These are phyloP conservation scores for Cystobasidium sp. DNA, from an alignment of 1,284 basidiomycete genomes.

Conservation along the genomic window DNA sequence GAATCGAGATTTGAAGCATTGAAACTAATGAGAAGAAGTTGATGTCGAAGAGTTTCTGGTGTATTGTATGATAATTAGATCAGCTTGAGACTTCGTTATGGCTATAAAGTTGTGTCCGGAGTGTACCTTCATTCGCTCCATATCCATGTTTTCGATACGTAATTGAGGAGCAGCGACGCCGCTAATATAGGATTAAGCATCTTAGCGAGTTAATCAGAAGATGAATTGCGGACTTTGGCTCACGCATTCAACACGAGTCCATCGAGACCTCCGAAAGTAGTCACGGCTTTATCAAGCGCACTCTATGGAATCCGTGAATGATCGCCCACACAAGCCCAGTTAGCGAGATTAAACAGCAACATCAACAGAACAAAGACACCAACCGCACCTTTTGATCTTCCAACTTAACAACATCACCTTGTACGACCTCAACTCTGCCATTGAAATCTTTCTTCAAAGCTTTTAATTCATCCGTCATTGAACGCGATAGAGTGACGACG, in stretches of 20 bases:
- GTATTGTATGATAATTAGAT: background rate
- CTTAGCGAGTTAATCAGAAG: background rate
- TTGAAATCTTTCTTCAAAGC: conserved; percentile 61
- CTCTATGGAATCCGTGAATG: conserved; percentile 59
- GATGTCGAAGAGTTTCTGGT: conserved; percentile 65
- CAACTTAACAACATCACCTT: conserved; percentile 67
- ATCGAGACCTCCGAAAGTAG: conserved; percentile 68
- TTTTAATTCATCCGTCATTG: conserved; percentile 67
- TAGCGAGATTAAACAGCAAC: no score
- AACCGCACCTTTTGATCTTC: conserved; percentile 59
- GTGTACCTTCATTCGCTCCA: conserved; percentile 45
- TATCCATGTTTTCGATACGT: conserved; percentile 39
- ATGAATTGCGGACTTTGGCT: background rate
- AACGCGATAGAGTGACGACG: conserved; percentile 77
- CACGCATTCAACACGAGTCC: conserved; percentile 69
- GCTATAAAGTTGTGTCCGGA: background rate
- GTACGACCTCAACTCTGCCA: conserved; percentile 49
- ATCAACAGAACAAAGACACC: no score
- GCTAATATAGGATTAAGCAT: conserved; percentile 66
- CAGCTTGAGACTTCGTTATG: background rate
- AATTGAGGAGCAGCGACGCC: conserved; percentile 67
- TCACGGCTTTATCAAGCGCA: conserved; percentile 60
- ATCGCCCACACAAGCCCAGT: no score
- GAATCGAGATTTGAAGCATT: conserved; percentile 68
- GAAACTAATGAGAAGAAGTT: conserved; percentile 81